These are phyloP conservation scores for Cucurbita ficifolia DNA, from an alignment of 306 rosid species.

Conservation along the genomic window DNA sequence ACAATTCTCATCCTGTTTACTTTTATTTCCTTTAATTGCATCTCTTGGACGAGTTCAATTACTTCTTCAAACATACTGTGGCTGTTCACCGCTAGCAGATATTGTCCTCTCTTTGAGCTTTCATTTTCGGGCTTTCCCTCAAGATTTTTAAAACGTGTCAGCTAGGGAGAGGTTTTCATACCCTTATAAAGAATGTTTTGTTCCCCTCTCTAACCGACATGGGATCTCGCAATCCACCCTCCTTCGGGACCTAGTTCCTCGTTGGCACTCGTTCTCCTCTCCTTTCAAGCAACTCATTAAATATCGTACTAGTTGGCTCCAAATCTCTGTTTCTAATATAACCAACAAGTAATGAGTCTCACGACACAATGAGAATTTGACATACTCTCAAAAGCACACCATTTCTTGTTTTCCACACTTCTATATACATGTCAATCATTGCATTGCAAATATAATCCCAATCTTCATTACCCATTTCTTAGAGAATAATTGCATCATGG, in stretches of 20 bases:
- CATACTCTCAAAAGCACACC: constrained; percentile 40
- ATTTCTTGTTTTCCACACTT: constrained; percentile 44
- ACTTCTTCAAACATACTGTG: constrained; percentile 60
- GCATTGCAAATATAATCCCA: constrained; percentile 63
- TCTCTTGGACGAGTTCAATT: constrained; percentile 42
- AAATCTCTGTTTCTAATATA: constrained; percentile 35
- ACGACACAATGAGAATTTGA: constrained; percentile 44
- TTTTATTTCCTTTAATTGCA: constrained; percentile 41
- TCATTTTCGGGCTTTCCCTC: no score
- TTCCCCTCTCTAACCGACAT: no score
- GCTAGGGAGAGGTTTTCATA: no score
- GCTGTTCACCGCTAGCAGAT: no score
- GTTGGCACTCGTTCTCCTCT: no score
- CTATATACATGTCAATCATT: constrained; percentile 73
- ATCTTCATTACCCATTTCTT: constrained; percentile 44
- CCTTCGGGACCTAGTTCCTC: no score
- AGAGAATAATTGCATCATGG: constrained; percentile 36
- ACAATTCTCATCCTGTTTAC: constrained; percentile 66
- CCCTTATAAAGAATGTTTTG: no score
- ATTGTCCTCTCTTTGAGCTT: no score
- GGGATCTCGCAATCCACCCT: no score
- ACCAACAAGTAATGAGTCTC: constrained; percentile 68
- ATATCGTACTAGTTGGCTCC: constrained; percentile 37
- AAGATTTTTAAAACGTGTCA: no score
- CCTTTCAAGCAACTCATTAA: constrained; percentile 46